A percentile compares a stretch with the other conserved stretches of the same genome.
phyloP scores from a whole-genome alignment of 2,329 filamentous ascomycete species.

The Clarireedia monteithiana region DNA sequence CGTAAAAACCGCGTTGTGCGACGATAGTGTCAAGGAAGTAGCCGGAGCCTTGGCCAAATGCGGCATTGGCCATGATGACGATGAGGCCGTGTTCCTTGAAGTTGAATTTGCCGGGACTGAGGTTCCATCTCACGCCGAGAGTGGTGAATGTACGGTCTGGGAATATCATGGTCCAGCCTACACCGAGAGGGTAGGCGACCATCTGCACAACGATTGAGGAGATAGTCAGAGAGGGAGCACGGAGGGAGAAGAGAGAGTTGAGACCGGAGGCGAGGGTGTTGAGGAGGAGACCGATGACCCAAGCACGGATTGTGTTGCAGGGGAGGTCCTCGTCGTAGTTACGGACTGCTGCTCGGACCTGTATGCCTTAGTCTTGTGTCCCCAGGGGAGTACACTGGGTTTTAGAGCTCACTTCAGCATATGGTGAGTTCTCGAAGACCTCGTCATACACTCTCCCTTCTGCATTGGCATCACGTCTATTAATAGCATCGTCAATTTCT shows the following conservation, averaged over 20 bases:
- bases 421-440: constrained; percentile 17
- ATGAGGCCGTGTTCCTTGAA: constrained; percentile 64
- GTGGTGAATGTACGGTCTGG: constrained; percentile 22
- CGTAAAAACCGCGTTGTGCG: constrained; percentile 64
- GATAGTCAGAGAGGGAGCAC: constrained; percentile 35
- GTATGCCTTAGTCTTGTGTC: not conserved
- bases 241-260: constrained; percentile 27
- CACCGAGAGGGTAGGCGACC: constrained; percentile 40
- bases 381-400: not conserved
- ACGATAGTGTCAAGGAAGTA: constrained; percentile 70
- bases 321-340: constrained; percentile 53
- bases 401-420: constrained; percentile 8
- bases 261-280: constrained; percentile 17
- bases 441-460: constrained; percentile 11
- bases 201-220: constrained; percentile 24
- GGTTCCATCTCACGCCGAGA: constrained; percentile 30
- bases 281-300: constrained; percentile 39
- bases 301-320: constrained; percentile 58
- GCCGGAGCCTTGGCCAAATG: constrained; percentile 31
- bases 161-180: constrained; percentile 31
- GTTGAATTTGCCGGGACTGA: constrained; percentile 61
- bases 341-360: constrained; percentile 15
- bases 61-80: constrained; percentile 46
- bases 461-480: constrained; percentile 9
- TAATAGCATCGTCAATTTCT: constrained; percentile 15